Percentiles rank a stretch among this genome's conserved stretches.
Evolutionary conservation across 2,329 filamentous ascomycete species (phyloP).

Genomic region (Talaromyces verruculosus): DNA sequence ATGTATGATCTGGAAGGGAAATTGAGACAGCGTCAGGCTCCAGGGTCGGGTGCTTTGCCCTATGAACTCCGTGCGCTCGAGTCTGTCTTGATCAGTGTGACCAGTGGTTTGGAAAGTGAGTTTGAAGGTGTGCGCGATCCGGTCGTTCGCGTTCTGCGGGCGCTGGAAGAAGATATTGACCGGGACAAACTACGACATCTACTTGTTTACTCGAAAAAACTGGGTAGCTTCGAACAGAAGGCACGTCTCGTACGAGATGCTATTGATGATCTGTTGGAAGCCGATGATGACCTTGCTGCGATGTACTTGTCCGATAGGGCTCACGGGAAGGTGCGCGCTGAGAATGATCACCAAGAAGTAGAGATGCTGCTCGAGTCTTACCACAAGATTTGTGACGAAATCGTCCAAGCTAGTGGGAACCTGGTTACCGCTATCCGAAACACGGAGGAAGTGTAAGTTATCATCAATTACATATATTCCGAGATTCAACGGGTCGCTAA

Average conservation of each 20-base stretch:
- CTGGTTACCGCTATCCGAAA: constrained; percentile 93
- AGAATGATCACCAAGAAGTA: constrained; percentile 91
- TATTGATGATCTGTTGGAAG: constrained; percentile 91
- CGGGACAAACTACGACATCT: constrained; percentile 87
- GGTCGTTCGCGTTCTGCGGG: constrained; percentile 81
- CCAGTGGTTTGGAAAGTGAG: constrained; percentile 85
- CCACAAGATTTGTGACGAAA: constrained; percentile 96
- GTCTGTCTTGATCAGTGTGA: constrained; percentile 91
- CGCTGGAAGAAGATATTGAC: constrained; percentile 95
- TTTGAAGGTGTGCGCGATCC: constrained; percentile 92
- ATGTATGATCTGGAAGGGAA: constrained; percentile 97
- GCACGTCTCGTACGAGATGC: constrained; percentile 90
- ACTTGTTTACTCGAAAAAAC: constrained; percentile 89
- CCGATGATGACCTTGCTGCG: constrained; percentile 86
- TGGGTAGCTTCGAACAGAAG: constrained; percentile 97
- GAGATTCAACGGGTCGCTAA: not conserved
- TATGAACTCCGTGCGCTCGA: constrained; percentile 97
- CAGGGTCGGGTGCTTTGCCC: constrained; percentile 61
- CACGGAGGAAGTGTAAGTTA: constrained; percentile 92
- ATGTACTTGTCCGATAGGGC: constrained; percentile 96
- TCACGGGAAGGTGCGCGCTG: constrained; percentile 67
- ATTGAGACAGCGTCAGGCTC: constrained; percentile 72
- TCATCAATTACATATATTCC: not conserved
- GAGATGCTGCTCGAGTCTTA: constrained; percentile 97
- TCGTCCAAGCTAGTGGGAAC: constrained; percentile 91